phyloP scores from a whole-genome alignment of 192 early-diverging fungal genomes.

The Coemansia sp. region DNA sequence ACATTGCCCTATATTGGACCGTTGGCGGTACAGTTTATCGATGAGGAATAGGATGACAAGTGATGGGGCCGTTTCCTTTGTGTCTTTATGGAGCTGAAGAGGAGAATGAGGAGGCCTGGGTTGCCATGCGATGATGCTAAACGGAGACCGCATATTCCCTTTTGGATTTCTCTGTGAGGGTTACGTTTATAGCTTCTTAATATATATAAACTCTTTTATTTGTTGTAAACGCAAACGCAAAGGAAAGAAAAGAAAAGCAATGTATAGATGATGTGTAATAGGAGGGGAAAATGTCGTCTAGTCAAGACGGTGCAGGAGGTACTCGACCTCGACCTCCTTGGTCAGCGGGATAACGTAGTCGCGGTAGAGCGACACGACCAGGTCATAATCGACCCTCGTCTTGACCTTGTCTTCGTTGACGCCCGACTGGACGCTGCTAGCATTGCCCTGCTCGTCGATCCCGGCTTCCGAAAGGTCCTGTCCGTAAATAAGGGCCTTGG shows the following conservation, averaged over 20 bases:
- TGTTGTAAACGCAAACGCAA: too few relatives aligned
- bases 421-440: constrained; percentile 13
- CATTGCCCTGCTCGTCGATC: constrained; percentile 20
- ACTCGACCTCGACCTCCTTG: constrained; percentile 94
- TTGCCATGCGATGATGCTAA: too few relatives aligned
- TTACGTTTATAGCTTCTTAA: too few relatives aligned
- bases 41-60: constrained; percentile 65
- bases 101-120: too few relatives aligned
- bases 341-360: constrained; percentile 96
- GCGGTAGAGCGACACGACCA: constrained; percentile 89
- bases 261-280: too few relatives aligned
- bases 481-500: constrained; percentile 92
- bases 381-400: constrained; percentile 66
- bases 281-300: too few relatives aligned
- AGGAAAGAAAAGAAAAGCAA: too few relatives aligned
- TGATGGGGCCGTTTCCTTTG: too few relatives aligned
- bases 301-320: constrained; percentile 73
- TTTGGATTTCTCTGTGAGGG: too few relatives aligned
- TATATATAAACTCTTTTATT: too few relatives aligned
- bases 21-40: constrained; percentile 63
- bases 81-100: too few relatives aligned
- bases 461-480: constrained; percentile 66
- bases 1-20: constrained; percentile 64
- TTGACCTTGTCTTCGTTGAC: constrained; percentile 42
- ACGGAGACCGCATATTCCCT: too few relatives aligned